Evolutionary conservation across 2,329 filamentous ascomycete genomes (phyloP), one percentile per base, ranked within the genome.

Genomic region (Aspergillus sp.): DNA sequence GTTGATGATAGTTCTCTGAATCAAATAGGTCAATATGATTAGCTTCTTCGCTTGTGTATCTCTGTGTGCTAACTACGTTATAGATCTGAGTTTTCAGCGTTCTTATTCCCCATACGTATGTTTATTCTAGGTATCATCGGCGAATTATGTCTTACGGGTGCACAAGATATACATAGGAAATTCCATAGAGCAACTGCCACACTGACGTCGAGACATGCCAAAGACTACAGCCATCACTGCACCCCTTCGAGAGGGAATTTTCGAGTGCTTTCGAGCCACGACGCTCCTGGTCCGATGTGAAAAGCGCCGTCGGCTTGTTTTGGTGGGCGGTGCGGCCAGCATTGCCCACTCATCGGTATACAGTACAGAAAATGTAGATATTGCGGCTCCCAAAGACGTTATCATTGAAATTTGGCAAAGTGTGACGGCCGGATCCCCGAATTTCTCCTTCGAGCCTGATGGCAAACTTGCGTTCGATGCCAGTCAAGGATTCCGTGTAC

Each of bases 361-460:
- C 24, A 16, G 33, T 30, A 46, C 44, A 17, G 44, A 46, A 16
- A 24, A 46, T 19, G 20, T 46, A 33, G 44, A 46, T 46, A 30
- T 46, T 32, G 44, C 26, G 44, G 44, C 44, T 9, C 44, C 24
- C 17, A 16, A 13, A 11, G 30, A 32, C 33, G 44, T 46, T n/a
- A 13, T 46, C 13, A 16, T 16, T 16, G 44, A 46, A 22, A 48
- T 43, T 45, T 52, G 45, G 36, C 4, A 48, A 13, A 36, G 20
- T 19, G 45, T 24, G 35, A 48, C 20, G 13, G 36, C 35, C 20
- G 44, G 35, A 20, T 32, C 45, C 36, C 50, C 24, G 9, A 52
- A 33, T 16, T 52, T 49, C 26, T 17, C 50, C 13, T 48, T 52
- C 16, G 47, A 50, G 33, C 47, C 47, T 24, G 47, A 53, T 42